Evolutionary conservation across 306 rosid species (phyloP), one percentile per base, ranked within the genome.

Genomic region (Comarum palustre): DNA sequence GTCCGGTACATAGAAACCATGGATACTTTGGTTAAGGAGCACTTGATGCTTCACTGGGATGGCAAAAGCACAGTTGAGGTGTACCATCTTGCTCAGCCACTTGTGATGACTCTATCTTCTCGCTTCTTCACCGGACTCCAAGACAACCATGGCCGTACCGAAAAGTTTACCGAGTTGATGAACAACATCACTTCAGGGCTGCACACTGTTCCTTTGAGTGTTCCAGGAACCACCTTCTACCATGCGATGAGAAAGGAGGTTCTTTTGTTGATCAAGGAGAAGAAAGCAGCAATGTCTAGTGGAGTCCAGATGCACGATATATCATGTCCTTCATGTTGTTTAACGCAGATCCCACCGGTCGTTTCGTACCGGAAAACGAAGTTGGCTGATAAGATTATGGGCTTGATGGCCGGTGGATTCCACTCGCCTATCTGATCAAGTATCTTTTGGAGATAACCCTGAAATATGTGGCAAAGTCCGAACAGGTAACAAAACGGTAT

Each of bases 401-500:
- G 58, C 2, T 25, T 75, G 57, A 15, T 52, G 6, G 6, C 67
- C 5, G 78, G 22, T 11, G 47, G 24, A 3, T 75, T 65, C 41
- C 68, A 43, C 57, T 65, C 69, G 1, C 69, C 69, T 9, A 62
- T 20, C 16, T 81, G 24, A 72, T 87, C 78, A 79, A 59, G 54
- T 82, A 76, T 81, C 87, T 87, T 7, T 87, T 7, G 89, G 84
- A 15, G 29, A 82, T 19, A 55, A 78, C 47, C 87, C 89, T 68
- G 43, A 74, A 38, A 79, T 87, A 71, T 77, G 79, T 81, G 84
- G 79, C 31, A 73, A 76, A 46, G 89, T 87, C 16, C 73, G 80
- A 57, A 42, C 62, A 67, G 86, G 87, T 82, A 62, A 19, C 75
- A n/a, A n/a, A n/a, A n/a, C n/a, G n/a, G n/a, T n/a, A n/a, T n/a